Evolutionary conservation across 306 rosid species (phyloP).

Genomic region (Trifolium repens): DNA sequence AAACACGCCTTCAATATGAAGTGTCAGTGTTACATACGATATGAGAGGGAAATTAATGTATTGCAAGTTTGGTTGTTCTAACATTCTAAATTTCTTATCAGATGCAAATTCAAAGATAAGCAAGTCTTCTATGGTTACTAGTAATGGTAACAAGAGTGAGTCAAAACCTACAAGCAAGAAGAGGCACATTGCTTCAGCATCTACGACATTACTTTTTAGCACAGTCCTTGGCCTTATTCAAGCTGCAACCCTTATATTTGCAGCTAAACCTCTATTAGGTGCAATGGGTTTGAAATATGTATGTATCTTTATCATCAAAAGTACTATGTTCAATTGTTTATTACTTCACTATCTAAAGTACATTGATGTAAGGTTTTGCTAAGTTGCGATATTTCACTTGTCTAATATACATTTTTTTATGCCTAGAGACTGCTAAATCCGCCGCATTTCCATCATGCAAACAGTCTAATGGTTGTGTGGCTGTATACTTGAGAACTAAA

Average conservation of each 20-base stretch:
- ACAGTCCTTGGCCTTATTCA: slow-evolving; percentile 78
- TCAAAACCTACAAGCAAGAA: slow-evolving; percentile 52
- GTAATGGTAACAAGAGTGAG: slow-evolving; percentile 35
- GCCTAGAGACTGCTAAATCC: no score
- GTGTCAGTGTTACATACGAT: neutral
- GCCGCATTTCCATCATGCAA: no score
- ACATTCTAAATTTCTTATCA: slow-evolving; percentile 42
- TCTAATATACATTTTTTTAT: no score
- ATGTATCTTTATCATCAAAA: slow-evolving; percentile 40
- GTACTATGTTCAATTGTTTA: neutral
- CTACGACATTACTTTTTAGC: slow-evolving; percentile 93
- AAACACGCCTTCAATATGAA: neutral
- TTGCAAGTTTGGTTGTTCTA: slow-evolving; percentile 20
- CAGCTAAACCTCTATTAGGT: slow-evolving; percentile 71
- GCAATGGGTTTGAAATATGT: slow-evolving; percentile 89
- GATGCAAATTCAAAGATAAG: slow-evolving; percentile 39
- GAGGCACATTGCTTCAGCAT: slow-evolving; percentile 80
- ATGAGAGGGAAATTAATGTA: neutral
- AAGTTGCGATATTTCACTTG: neutral
- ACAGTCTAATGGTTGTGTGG: no score
- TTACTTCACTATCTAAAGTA: slow-evolving; percentile 7
- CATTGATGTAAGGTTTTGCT: neutral
- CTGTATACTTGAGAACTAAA: no score
- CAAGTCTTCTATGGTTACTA: slow-evolving; percentile 37
- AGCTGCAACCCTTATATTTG: slow-evolving; percentile 68